A percentile compares a stretch with the other conserved stretches of the same genome.
phyloP scores from a whole-genome alignment of 768 basidiomycete species.

The Hortiboletus campestris region DNA sequence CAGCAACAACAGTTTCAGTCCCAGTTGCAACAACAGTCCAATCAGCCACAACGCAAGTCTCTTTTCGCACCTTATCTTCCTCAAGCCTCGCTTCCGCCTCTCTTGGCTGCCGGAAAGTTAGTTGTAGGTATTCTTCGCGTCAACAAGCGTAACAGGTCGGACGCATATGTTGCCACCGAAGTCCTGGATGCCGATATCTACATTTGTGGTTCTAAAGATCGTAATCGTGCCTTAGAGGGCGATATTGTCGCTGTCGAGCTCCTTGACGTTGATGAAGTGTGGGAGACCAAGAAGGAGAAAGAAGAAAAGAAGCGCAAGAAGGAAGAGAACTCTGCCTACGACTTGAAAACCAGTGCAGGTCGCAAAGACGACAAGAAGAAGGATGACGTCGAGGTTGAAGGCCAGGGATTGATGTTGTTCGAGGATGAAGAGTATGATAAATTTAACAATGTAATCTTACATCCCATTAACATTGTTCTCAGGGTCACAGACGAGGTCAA shows the following conservation, averaged over 20 bases:
- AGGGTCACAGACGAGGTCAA: slow-evolving; percentile 98
- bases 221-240: slow-evolving; percentile 96
- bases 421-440: slow-evolving; percentile 89
- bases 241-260: slow-evolving; percentile 98
- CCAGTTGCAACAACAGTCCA: slow-evolving; percentile 90
- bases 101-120: slow-evolving; percentile 94
- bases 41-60: slow-evolving; percentile 93
- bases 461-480: slow-evolving; percentile 12
- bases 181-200: slow-evolving; percentile 99
- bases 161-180: slow-evolving; percentile 98
- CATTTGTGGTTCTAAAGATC: slow-evolving; percentile 97
- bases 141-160: slow-evolving; percentile 97
- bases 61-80: slow-evolving; percentile 98
- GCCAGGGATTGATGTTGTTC: slow-evolving; percentile 93
- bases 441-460: background rate
- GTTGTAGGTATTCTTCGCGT: slow-evolving; percentile 97
- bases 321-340: slow-evolving; percentile 97
- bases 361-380: slow-evolving; percentile 99
- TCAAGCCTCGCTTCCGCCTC: slow-evolving; percentile 93
- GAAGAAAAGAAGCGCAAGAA: slow-evolving; percentile 99
- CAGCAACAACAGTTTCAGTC: slow-evolving; percentile 76
- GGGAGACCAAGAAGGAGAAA: slow-evolving; percentile 99
- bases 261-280: slow-evolving; percentile 95
- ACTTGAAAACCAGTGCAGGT: slow-evolving; percentile 67
- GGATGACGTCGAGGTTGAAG: slow-evolving; percentile 99